Evolutionary conservation across 768 basidiomycete species (phyloP), one percentile per base, ranked within the genome.

Genomic region (Russula griseocarnosa): DNA sequence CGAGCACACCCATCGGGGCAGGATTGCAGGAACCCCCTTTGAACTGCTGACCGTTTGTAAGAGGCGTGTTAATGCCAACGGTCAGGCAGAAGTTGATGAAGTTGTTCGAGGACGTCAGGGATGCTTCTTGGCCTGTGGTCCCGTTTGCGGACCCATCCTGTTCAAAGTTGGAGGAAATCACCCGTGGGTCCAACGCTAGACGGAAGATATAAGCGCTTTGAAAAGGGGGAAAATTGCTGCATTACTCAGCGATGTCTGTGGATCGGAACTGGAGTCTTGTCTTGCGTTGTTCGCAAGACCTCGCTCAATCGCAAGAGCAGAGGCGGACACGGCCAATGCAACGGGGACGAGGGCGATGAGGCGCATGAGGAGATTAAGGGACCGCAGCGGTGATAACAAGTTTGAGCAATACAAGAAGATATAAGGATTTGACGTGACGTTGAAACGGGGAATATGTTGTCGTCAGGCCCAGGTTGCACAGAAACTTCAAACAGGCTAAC

Each of bases 31-130:
- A 80, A 11, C 76, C 76, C 1, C 59, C 67, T 52, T 57, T 68
- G 61, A 73, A 66, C 61, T 75, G 79, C 62, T 73, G 54, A 34
- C 82, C 82, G 72, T 82, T 79, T 30, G 83, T 83, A 60, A 80
- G 70, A 14, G 78, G 72, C 52, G 76, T 69, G 62, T 74, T 67
- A 24, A 76, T 69, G 62, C 73, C 67, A 28, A 72, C 73, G 13
- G 53, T 62, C 13, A 69, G 63, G 70, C 82, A 83, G 72, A 79
- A 82, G 78, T 85, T 85, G 79, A 83, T 82, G 74, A 82, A 88
- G 79, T 88, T 87, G 78, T 87, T 86, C 46, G 68, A 71, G 40
- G 82, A 83, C 5, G 83, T 84, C 34, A 79, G 67, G 13, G 82
- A 82, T 1, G 79, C 71, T 38, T 79, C 79, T 71, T 85, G 82